phyloP scores from a whole-genome alignment of 192 early-diverging fungal genomes.

The Entomortierella lignicola region DNA sequence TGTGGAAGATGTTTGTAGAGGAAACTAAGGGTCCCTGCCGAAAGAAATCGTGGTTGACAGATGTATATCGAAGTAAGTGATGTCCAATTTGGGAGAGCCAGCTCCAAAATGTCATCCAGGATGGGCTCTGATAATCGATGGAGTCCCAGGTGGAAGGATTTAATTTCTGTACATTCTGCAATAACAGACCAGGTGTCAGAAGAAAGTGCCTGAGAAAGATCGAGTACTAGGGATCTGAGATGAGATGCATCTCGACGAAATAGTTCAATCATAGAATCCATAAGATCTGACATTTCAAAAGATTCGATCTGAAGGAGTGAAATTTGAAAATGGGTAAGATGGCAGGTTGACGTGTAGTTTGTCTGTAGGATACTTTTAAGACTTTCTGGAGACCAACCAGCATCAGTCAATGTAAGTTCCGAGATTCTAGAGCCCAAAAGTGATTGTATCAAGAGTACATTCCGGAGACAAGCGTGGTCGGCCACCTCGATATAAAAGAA shows the following conservation, averaged over 20 bases:
- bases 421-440: slow-evolving; percentile 27
- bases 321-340: slow-evolving; percentile 33
- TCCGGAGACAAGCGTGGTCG: slow-evolving; percentile 25
- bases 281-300: slow-evolving; percentile 4
- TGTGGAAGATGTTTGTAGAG: slow-evolving; percentile 21
- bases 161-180: slow-evolving; percentile 33
- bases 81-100: slow-evolving; percentile 25
- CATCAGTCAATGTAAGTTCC: slow-evolving; percentile 40
- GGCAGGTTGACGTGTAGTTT: slow-evolving; percentile 14
- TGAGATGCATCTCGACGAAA: slow-evolving; percentile 8
- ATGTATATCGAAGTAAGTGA: slow-evolving; percentile 27
- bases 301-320: slow-evolving; percentile 37
- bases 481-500: slow-evolving; percentile 31
- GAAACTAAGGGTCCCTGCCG: slow-evolving; percentile 15
- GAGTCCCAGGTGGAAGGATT: slow-evolving; percentile 38
- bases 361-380: slow-evolving; percentile 13
- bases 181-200: slow-evolving; percentile 11
- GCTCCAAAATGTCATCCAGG: slow-evolving; percentile 26
- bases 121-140: slow-evolving; percentile 41
- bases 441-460: slow-evolving; percentile 36
- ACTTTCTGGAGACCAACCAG: slow-evolving; percentile 34
- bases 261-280: slow-evolving; percentile 22
- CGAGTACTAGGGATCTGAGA: slow-evolving; percentile 20
- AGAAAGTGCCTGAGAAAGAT: slow-evolving; percentile 26
- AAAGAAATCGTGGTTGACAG: slow-evolving; percentile 42